phyloP scores from a whole-genome alignment of 78 protist genomes.

The Dictyostelium citrinum region DNA sequence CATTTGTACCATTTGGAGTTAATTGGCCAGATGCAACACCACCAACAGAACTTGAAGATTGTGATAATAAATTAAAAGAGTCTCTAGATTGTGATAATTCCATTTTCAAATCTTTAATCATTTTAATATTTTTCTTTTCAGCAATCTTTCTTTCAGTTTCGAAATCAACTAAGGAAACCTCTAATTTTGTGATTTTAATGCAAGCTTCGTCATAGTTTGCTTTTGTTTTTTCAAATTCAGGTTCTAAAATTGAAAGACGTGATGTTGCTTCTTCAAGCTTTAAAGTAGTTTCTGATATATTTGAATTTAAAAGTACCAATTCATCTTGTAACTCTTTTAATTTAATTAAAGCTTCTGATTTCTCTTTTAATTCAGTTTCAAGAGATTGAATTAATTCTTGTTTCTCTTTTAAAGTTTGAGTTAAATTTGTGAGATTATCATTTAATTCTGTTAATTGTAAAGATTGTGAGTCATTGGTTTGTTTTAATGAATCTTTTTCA shows the following conservation, averaged over 20 bases:
- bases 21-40: neutral
- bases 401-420: neutral
- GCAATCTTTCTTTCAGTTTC: conserved; percentile 59
- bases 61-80: conserved; percentile 10
- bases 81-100: conserved; percentile 57
- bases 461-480: neutral
- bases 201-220: neutral
- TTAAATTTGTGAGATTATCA: neutral
- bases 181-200: neutral
- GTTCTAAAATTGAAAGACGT: neutral
- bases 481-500: neutral
- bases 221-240: conserved; percentile 21
- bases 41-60: neutral
- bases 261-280: neutral
- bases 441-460: too few relatives aligned
- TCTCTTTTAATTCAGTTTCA: neutral
- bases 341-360: neutral
- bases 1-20: neutral
- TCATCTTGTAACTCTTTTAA: neutral
- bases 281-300: neutral
- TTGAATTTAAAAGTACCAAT: neutral
- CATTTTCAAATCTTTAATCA: conserved; percentile 60
- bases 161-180: conserved; percentile 30
- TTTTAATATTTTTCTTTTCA: conserved; percentile 41
- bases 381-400: neutral